Conservation (phyloP, 2,329 filamentous ascomycete species). For the Nigrograna mackinnonii region DNA sequence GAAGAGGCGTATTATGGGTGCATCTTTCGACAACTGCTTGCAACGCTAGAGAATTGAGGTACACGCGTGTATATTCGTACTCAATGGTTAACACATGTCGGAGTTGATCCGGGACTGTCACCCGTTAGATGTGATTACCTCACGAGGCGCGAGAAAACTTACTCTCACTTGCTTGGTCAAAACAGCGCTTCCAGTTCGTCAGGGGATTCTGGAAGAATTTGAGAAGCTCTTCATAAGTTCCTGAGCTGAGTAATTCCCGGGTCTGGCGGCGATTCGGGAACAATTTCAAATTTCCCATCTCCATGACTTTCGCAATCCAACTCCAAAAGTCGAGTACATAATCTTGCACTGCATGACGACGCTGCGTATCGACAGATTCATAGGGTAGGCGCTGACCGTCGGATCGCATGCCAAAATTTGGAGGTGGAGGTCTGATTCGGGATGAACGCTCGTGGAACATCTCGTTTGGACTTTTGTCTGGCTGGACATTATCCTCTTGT, state of each 20-base stretch:
- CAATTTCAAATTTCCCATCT: conserved; percentile 83
- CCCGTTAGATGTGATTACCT: conserved; percentile 21
- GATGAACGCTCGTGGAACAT: conserved; percentile 39
- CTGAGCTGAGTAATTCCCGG: conserved; percentile 83
- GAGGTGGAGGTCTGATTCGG: conserved; percentile 37
- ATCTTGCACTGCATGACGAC: conserved; percentile 51
- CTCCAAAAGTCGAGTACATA: conserved; percentile 83
- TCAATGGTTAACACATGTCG: conserved; percentile 86
- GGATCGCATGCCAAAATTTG: conserved; percentile 36
- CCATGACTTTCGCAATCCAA: conserved; percentile 90
- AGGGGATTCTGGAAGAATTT: conserved; percentile 81
- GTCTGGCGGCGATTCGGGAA: conserved; percentile 89
- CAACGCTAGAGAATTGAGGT: conserved; percentile 89
- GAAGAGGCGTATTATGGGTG: conserved; percentile 68
- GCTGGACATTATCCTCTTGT: conserved; percentile 22
- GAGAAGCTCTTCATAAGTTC: conserved; percentile 79
- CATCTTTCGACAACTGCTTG: conserved; percentile 95
- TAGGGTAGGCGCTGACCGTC: conserved; percentile 39
- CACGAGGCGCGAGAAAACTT: conserved; percentile 5
- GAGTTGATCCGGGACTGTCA: conserved; percentile 59
- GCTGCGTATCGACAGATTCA: conserved; percentile 39
- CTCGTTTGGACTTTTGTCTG: conserved; percentile 33
- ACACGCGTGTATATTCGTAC: conserved; percentile 93
- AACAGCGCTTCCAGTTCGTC: conserved; percentile 76
- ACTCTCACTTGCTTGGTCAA: conserved; percentile 70